Conservation (phyloP, 2,329 filamentous ascomycete genomes). For the Scedosporium apiospermum region DNA sequence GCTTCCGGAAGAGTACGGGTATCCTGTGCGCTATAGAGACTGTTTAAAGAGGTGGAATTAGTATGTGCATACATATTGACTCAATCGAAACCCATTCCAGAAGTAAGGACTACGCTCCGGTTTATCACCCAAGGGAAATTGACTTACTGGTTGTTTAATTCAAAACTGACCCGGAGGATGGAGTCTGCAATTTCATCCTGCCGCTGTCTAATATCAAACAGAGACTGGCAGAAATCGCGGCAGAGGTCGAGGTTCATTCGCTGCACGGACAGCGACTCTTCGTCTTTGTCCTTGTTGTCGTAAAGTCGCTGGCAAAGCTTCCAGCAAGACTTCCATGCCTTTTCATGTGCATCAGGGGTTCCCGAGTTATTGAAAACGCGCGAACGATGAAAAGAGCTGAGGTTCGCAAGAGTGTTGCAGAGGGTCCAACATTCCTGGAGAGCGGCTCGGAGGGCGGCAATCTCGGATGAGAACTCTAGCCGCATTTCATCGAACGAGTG, state of each 20-base stretch:
- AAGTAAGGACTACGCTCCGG: too few species aligned
- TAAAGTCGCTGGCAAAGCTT: slow-evolving; percentile 84
- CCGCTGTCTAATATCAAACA: slow-evolving; percentile 76
- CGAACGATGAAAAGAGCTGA: slow-evolving; percentile 76
- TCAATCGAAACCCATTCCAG: too few species aligned
- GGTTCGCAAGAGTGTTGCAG: slow-evolving; percentile 78
- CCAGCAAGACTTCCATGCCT: slow-evolving; percentile 92
- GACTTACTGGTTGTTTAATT: slow-evolving; percentile 78
- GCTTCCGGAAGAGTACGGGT: slow-evolving; percentile 67
- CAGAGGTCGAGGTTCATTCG: slow-evolving; percentile 75
- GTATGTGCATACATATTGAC: neutral
- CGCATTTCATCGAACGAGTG: neutral
- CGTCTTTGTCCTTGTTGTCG: slow-evolving; percentile 63
- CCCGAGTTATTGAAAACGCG: slow-evolving; percentile 68
- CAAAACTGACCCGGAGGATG: slow-evolving; percentile 83
- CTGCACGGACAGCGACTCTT: slow-evolving; percentile 52
- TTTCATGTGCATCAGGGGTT: slow-evolving; percentile 69
- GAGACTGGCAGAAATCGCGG: slow-evolving; percentile 80
- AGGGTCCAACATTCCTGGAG: slow-evolving; percentile 87
- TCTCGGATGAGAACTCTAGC: slow-evolving; percentile 28
- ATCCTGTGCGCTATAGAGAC: slow-evolving; percentile 84
- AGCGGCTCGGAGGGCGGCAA: slow-evolving; percentile 61
- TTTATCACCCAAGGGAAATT: neutral
- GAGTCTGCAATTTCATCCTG: slow-evolving; percentile 77
- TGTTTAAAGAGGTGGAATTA: slow-evolving; percentile 15